phyloP scores from a whole-genome alignment of 495 filamentous ascomycete genomes.

The Podospora appendiculata region DNA sequence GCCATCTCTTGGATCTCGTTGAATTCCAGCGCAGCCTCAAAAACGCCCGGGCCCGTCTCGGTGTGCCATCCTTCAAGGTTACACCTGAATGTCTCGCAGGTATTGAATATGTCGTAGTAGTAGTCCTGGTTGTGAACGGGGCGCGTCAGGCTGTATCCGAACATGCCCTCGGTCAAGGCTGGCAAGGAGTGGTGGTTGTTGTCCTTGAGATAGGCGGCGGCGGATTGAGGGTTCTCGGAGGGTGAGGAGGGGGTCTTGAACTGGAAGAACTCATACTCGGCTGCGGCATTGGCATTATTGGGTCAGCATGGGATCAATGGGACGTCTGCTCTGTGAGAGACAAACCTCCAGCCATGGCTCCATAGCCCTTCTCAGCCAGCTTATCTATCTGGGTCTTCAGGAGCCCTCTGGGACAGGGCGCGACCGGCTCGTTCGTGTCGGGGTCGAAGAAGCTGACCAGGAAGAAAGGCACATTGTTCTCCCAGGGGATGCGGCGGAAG shows the following conservation, averaged over 20 bases:
- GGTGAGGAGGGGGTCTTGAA: conserved; percentile 61
- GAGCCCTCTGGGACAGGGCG: conserved; percentile 75
- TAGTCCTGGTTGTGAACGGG: conserved; percentile 91
- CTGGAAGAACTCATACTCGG: conserved; percentile 97
- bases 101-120: conserved; percentile 84
- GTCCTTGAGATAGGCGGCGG: conserved; percentile 62
- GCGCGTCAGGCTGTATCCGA: conserved; percentile 91
- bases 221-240: conserved; percentile 50
- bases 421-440: conserved; percentile 58
- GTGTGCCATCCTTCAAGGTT: conserved; percentile 96
- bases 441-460: conserved; percentile 81
- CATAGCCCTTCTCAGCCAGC: conserved; percentile 53
- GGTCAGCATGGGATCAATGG: no score
- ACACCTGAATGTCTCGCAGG: conserved; percentile 73
- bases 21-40: conserved; percentile 88
- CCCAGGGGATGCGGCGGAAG: conserved; percentile 92
- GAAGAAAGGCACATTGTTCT: conserved; percentile 88
- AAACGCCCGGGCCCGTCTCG: conserved; percentile 91
- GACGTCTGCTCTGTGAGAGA: neutral
- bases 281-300: conserved; percentile 32
- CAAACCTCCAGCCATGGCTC: conserved; percentile 91
- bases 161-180: conserved; percentile 90
- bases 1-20: conserved; percentile 80
- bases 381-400: conserved; percentile 62
- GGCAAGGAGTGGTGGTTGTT: conserved; percentile 68